These are phyloP conservation scores for Corynespora cassiicola DNA, from an alignment of 2,329 filamentous ascomycete genomes.

Conservation along the genomic window DNA sequence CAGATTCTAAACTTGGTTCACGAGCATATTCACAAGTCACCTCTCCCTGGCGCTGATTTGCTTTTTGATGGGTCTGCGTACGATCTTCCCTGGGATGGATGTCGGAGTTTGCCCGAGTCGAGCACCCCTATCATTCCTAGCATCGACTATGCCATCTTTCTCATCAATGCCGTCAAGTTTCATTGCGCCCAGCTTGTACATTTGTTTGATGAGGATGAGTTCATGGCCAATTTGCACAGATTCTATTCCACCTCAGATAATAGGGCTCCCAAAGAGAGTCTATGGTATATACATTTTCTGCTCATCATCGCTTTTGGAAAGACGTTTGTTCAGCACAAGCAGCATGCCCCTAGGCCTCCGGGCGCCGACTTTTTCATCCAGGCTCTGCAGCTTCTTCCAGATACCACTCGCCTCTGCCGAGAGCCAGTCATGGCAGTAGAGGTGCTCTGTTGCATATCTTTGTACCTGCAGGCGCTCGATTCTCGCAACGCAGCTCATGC, in stretches of 20 bases:
- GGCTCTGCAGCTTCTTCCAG: constrained; percentile 61
- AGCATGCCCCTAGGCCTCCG: constrained; percentile 44
- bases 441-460: constrained; percentile 58
- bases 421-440: constrained; percentile 57
- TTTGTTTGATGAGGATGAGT: constrained; percentile 61
- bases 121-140: constrained; percentile 54
- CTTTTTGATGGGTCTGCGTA: constrained; percentile 61
- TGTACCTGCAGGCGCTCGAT: constrained; percentile 62
- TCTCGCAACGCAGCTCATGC: constrained; percentile 55
- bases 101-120: constrained; percentile 35
- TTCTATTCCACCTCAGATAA: constrained; percentile 49
- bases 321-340: constrained; percentile 54
- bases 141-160: constrained; percentile 58
- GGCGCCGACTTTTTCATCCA: constrained; percentile 70
- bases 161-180: constrained; percentile 65
- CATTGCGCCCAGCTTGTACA: constrained; percentile 62
- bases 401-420: constrained; percentile 49
- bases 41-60: constrained; percentile 52
- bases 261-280: constrained; percentile 27
- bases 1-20: constrained; percentile 58
- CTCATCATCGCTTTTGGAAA: constrained; percentile 64
- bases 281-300: constrained; percentile 63
- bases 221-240: constrained; percentile 52
- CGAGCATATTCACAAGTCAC: constrained; percentile 52
- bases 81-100: constrained; percentile 59